phyloP scores from a whole-genome alignment of 140 eudicot genomes.

The Anethum foeniculum region DNA sequence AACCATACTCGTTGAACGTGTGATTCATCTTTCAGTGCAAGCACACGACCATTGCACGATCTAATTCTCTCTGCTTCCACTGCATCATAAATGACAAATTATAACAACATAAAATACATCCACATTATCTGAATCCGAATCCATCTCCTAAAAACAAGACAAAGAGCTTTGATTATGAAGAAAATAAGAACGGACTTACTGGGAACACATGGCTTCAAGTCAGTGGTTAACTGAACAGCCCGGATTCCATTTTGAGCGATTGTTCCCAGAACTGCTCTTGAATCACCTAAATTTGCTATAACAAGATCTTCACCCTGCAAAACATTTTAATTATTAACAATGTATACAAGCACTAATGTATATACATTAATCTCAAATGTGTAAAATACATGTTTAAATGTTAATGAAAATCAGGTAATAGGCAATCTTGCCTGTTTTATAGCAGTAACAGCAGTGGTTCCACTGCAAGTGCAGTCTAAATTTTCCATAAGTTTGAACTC shows the following conservation, averaged over 20 bases:
- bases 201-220: conserved; percentile 70
- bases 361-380: not conserved
- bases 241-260: conserved; percentile 47
- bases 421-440: conserved; percentile 48
- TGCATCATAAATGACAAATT: conserved; percentile 15
- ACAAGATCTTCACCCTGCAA: conserved; percentile 61
- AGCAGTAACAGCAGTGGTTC: conserved; percentile 75
- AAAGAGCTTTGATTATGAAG: not conserved
- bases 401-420: not conserved
- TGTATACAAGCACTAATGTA: not conserved
- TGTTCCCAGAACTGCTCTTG: conserved; percentile 78
- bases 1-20: conserved; percentile 80
- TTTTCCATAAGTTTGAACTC: conserved; percentile 62
- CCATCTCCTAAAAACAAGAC: not conserved
- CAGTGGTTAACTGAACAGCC: conserved; percentile 69
- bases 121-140: not conserved
- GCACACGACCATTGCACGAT: conserved; percentile 55
- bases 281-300: conserved; percentile 84
- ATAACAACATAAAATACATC: not conserved
- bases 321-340: not conserved
- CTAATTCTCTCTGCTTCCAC: conserved; percentile 76
- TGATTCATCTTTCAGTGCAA: conserved; percentile 63
- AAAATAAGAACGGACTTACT: conserved; percentile 31
- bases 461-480: conserved; percentile 69
- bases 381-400: not conserved